Evolutionary conservation across 2,329 filamentous ascomycete genomes (phyloP).

Genomic region (Coniella lustricola): DNA sequence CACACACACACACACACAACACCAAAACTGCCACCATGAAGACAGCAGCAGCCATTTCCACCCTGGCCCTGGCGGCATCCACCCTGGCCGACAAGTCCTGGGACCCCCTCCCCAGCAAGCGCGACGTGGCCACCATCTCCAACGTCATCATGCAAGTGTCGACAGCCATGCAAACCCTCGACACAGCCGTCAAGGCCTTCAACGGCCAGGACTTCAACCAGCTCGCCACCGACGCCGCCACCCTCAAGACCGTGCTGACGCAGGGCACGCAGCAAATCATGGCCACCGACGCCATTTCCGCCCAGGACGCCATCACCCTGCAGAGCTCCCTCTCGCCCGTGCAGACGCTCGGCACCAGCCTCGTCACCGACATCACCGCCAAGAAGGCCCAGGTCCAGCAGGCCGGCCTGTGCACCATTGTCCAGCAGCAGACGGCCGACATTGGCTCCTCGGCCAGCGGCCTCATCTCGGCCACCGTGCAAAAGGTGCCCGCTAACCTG

Average conservation of each 20-base stretch:
- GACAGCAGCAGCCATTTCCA: slow-evolving; percentile 7
- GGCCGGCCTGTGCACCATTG: slow-evolving; percentile 23
- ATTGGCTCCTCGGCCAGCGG: slow-evolving; percentile 21
- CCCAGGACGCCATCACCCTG: slow-evolving; percentile 16
- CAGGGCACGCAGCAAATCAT: slow-evolving; percentile 8
- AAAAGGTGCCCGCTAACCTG: slow-evolving; percentile 24
- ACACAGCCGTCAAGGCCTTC: slow-evolving; percentile 24
- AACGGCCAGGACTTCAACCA: slow-evolving; percentile 18
- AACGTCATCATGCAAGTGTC: slow-evolving; percentile 20
- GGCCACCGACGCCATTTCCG: slow-evolving; percentile 6
- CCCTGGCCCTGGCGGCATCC: slow-evolving; percentile 21
- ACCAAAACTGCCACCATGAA: slow-evolving; percentile 15
- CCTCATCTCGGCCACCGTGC: slow-evolving; percentile 25
- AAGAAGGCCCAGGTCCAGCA: slow-evolving; percentile 24
- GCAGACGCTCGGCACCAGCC: slow-evolving; percentile 21
- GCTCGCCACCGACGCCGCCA: slow-evolving; percentile 20
- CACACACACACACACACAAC: neutral
- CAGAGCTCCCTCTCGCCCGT: slow-evolving; percentile 18
- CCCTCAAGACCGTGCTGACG: slow-evolving; percentile 20
- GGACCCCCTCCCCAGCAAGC: slow-evolving; percentile 14
- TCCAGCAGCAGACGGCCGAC: slow-evolving; percentile 20
- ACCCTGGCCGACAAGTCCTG: slow-evolving; percentile 16
- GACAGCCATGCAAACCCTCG: slow-evolving; percentile 22
- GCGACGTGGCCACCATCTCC: slow-evolving; percentile 20
- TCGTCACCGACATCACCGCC: slow-evolving; percentile 21